Percentiles rank a stretch among this genome's conserved stretches.
Conservation (phyloP, 1,139 yeast species). For the Pneumocystis wakefieldiae region DNA sequence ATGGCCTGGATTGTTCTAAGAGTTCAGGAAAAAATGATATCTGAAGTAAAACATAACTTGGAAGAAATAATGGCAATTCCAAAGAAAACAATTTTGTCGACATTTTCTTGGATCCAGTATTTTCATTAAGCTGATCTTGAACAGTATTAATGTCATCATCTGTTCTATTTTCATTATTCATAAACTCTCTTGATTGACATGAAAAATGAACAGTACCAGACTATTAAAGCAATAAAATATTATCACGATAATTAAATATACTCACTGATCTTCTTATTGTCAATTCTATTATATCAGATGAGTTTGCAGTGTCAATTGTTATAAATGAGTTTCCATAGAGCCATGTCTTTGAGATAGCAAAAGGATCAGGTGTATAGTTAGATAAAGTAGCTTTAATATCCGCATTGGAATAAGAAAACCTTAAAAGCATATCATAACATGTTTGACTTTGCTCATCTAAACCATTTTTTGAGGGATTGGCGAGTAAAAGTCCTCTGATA, state of each 20-base stretch:
- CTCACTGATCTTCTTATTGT: slow-evolving; percentile 57
- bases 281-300: slow-evolving; percentile 40
- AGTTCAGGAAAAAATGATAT: slow-evolving; percentile 25
- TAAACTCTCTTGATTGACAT: slow-evolving; percentile 6
- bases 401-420: slow-evolving; percentile 53
- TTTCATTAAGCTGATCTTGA: slow-evolving; percentile 2
- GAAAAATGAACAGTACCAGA: slow-evolving; percentile 9
- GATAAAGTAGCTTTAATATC: slow-evolving; percentile 25
- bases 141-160: slow-evolving; percentile 1
- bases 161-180: not conserved
- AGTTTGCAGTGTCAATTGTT: slow-evolving; percentile 39
- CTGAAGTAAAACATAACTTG: slow-evolving; percentile 32
- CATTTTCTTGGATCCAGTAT: not conserved
- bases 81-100: not conserved
- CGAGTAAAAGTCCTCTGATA: slow-evolving; percentile 39
- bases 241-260: slow-evolving; percentile 18
- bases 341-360: slow-evolving; percentile 37
- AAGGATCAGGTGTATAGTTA: slow-evolving; percentile 22
- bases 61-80: slow-evolving; percentile 14
- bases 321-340: slow-evolving; percentile 44
- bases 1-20: slow-evolving; percentile 24
- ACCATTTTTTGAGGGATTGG: slow-evolving; percentile 28
- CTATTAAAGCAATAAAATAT: slow-evolving; percentile 1
- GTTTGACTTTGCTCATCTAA: slow-evolving; percentile 46
- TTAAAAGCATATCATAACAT: slow-evolving; percentile 47